A percentile compares a stretch with the other conserved stretches of the same genome.
Conservation (phyloP, 768 basidiomycete genomes). For the Leccinum aurantiacum region DNA sequence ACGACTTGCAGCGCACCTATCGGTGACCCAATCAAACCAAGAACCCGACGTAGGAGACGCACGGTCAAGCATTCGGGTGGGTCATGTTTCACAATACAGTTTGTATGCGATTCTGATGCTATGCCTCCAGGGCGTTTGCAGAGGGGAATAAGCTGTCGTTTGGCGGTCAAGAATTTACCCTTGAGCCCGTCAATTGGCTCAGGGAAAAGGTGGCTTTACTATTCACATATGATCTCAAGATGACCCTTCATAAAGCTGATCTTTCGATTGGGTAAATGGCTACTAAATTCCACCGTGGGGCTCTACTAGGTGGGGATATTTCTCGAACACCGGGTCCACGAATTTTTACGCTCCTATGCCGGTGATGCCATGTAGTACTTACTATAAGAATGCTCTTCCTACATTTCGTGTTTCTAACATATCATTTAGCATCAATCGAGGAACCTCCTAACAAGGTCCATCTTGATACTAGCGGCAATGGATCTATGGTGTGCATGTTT, state of each 20-base stretch:
- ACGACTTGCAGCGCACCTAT: conserved; percentile 4
- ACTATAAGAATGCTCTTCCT: not conserved
- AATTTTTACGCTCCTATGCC: conserved; percentile 4
- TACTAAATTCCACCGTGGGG: too few species aligned
- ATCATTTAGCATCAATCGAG: conserved; percentile 14
- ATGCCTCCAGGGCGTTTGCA: conserved; percentile 7
- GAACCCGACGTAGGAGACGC: conserved; percentile 11
- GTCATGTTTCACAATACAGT: not conserved
- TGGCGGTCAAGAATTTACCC: not conserved
- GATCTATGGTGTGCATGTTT: conserved; percentile 14
- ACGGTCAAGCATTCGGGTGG: conserved; percentile 13
- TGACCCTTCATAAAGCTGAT: conserved; percentile 12
- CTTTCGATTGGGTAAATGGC: not conserved
- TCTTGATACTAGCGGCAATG: conserved; percentile 16
- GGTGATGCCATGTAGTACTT: conserved; percentile 6
- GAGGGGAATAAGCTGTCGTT: not conserved
- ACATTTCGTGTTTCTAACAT: not conserved
- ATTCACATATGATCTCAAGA: conserved; percentile 16
- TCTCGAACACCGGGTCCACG: conserved; percentile 1
- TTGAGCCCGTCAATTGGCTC: conserved; percentile 14
- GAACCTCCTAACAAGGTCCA: conserved; percentile 23
- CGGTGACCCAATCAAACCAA: not conserved
- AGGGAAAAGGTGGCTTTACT: conserved; percentile 15
- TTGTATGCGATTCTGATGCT: not conserved
- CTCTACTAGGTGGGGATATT: conserved; percentile 19